Conservation (phyloP, 495 filamentous ascomycete species). For the Oleoguttula mirabilis region DNA sequence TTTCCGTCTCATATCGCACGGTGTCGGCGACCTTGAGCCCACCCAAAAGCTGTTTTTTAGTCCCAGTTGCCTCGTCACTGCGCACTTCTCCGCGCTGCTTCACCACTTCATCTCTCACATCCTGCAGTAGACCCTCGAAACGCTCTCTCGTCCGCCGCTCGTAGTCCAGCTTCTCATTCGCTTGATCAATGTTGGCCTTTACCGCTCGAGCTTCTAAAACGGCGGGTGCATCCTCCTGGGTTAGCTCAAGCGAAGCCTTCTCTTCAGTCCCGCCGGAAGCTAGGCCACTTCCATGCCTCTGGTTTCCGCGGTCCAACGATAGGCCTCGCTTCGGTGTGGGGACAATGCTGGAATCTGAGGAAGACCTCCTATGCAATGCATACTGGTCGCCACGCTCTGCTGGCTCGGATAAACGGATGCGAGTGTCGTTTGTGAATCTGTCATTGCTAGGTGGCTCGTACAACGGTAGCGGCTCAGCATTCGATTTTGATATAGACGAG, state of each 20-base stretch:
- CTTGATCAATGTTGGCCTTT: background rate
- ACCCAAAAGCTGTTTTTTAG: background rate
- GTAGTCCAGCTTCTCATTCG: background rate
- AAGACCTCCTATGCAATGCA: too few species aligned
- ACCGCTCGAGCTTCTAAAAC: too few species aligned
- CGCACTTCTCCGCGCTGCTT: background rate
- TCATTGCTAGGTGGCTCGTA: background rate
- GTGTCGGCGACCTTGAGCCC: slow-evolving; percentile 2
- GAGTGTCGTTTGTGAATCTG: too few species aligned
- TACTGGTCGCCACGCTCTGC: too few species aligned
- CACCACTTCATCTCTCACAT: background rate
- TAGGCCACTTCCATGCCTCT: too few species aligned
- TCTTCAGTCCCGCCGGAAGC: too few species aligned
- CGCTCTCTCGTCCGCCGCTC: background rate
- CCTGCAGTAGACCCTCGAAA: background rate
- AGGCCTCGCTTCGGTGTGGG: too few species aligned
- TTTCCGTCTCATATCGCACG: slow-evolving; percentile 12
- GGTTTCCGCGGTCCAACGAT: too few species aligned
- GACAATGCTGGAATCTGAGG: too few species aligned
- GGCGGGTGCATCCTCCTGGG: too few species aligned
- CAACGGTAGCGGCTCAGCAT: background rate
- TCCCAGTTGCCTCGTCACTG: background rate
- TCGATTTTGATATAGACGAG: background rate
- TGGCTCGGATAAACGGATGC: too few species aligned
- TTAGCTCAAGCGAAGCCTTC: too few species aligned